Base-by-base conservation (phyloP, 2,329 filamentous ascomycete genomes). In the Metarhizium brunneum region DNA sequence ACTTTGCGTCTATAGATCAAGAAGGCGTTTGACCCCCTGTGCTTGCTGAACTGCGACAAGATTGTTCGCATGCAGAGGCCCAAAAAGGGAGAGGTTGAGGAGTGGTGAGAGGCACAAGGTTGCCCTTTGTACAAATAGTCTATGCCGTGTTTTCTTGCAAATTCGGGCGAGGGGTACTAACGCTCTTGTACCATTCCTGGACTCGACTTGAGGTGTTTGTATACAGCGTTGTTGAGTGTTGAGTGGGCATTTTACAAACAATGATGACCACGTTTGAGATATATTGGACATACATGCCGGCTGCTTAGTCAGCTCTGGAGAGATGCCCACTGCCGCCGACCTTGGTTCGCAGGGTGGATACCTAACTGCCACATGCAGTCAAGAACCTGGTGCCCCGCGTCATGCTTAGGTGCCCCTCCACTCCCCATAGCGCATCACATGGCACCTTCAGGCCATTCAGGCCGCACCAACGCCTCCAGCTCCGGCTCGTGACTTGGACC, bases 21-120 rank as follows among this genome's bases (percentile, higher is more conserved):
- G 75, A 78, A 84, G 63, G 86, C 89, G 0, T 87, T 91, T 60
- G 90, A 94, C 69, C 89, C 89, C 3, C 73, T 90, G 36, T 86
- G 80, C 62, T 69, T 88, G 54, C 76, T 86, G 53, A 88, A 88
- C 71, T 83, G 80, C 62, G 85, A 87, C 73, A 88, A 88, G 73
- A 77, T 88, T 25, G 71, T 88, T 13, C 77, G 85, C 56, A 75
- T 86, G 63, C 75, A 86, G 69, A 65, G 67, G 60, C 71, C 72
- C 5, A 70, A 68, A 63, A 68, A 63, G 51, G 71, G 74, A 40
- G 71, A 79, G 63, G 68, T 78, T 13, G 59, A 67, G n/a, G 66
- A 71, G 59, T 78, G 76, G 76, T 79, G 68, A 48, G n/a, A 16
- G 25, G 25, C 42, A 45, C 6, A 10, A 14, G 10, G 45, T 5